A percentile compares a stretch with the other conserved stretches of the same genome.
phyloP scores from a whole-genome alignment of 1,139 yeast species.

The Saccharomyces hybrid region DNA sequence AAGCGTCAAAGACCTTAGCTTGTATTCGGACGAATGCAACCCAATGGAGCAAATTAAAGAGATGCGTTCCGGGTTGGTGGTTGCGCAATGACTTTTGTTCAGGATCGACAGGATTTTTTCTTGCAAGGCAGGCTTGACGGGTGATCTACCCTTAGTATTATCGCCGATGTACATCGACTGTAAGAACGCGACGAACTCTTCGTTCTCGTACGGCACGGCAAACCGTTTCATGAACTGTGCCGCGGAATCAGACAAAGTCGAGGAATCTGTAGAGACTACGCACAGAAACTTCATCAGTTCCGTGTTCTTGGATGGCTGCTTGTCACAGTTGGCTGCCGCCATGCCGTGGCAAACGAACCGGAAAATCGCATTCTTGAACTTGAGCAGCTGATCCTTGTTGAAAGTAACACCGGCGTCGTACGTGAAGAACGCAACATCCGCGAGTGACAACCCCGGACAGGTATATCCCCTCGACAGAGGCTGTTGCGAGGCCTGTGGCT shows the following conservation, averaged over 20 bases:
- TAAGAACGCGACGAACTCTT: slow-evolving; percentile 37
- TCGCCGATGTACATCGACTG: slow-evolving; percentile 45
- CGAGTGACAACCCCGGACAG: slow-evolving; percentile 56
- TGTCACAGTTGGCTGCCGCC: slow-evolving; percentile 13
- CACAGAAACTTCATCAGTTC: slow-evolving; percentile 40
- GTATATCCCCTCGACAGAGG: slow-evolving; percentile 31
- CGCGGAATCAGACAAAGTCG: slow-evolving; percentile 35
- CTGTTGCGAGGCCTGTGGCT: slow-evolving; percentile 21
- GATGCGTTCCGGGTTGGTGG: slow-evolving; percentile 33
- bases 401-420: slow-evolving; percentile 58
- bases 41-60: slow-evolving; percentile 48
- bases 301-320: neutral
- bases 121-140: slow-evolving; percentile 50
- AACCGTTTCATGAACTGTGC: slow-evolving; percentile 45
- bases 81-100: slow-evolving; percentile 46
- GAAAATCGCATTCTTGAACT: slow-evolving; percentile 45
- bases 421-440: slow-evolving; percentile 54
- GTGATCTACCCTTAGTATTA: slow-evolving; percentile 35
- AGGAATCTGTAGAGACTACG: slow-evolving; percentile 61
- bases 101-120: slow-evolving; percentile 50
- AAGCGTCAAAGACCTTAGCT: slow-evolving; percentile 38
- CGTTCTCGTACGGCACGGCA: slow-evolving; percentile 46
- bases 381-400: slow-evolving; percentile 42
- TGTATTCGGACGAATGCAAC: slow-evolving; percentile 44
- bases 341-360: slow-evolving; percentile 32